Evolutionary conservation across 2,329 filamentous ascomycete species (phyloP).

Genomic region (Helotiales sp.): DNA sequence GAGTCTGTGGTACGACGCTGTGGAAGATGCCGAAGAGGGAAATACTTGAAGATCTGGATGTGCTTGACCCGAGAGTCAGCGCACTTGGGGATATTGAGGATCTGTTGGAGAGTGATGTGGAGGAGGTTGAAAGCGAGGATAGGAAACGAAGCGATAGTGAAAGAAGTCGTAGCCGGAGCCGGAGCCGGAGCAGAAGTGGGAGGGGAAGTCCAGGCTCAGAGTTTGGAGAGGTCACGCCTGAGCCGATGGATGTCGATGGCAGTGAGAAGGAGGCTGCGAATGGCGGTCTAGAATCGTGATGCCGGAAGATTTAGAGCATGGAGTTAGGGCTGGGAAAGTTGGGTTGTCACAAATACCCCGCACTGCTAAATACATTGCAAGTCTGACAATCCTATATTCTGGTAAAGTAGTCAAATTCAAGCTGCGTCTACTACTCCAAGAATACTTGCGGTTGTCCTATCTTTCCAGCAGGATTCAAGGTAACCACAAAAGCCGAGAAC

Average conservation of each 20-base stretch:
- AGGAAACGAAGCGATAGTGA: conserved; percentile 22
- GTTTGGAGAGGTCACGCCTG: conserved; percentile 45
- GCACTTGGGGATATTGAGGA: conserved; percentile 80
- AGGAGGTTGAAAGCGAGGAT: conserved; percentile 40
- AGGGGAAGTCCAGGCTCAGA: conserved; percentile 45
- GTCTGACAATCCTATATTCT: too few relatives aligned
- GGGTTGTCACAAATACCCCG: background rate
- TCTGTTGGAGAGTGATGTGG: conserved; percentile 57
- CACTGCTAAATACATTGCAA: too few relatives aligned
- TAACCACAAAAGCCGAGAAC: too few relatives aligned
- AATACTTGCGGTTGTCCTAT: too few relatives aligned
- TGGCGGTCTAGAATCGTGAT: conserved; percentile 13
- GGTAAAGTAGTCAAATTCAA: too few relatives aligned
- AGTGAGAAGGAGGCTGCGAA: conserved; percentile 23
- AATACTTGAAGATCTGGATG: conserved; percentile 84
- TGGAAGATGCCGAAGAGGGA: conserved; percentile 88
- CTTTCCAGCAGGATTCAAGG: too few relatives aligned
- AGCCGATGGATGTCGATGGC: conserved; percentile 30
- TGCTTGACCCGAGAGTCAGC: conserved; percentile 84
- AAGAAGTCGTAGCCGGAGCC: conserved; percentile 1
- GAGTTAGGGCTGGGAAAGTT: background rate
- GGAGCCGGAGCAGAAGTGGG: conserved; percentile 4
- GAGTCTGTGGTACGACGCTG: conserved; percentile 88
- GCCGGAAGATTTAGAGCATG: background rate
- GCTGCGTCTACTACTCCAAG: too few relatives aligned